A percentile compares a stretch with the other conserved stretches of the same genome.
These are phyloP conservation scores for Lepidium sativum DNA, from an alignment of 345 rosid species.

Conservation along the genomic window DNA sequence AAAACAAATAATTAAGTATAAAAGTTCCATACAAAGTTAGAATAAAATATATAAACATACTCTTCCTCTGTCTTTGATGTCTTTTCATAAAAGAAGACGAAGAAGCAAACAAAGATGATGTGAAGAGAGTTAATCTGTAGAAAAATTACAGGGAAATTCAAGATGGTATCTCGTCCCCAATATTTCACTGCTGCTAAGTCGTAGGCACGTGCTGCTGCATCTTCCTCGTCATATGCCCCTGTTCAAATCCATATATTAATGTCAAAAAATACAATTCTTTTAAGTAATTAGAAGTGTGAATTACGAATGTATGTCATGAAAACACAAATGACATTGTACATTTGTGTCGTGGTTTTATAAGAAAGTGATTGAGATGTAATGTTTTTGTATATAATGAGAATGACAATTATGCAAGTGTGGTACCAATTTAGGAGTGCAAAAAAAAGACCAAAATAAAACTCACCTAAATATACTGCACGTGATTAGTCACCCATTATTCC, in stretches of 20 bases:
- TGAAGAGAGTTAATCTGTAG: not conserved
- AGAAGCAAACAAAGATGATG: conserved; percentile 15
- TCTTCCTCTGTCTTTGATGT: not conserved
- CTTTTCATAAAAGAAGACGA: not conserved
- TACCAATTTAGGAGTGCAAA: conserved; percentile 15
- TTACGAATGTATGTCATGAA: too few species aligned
- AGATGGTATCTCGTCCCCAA: conserved; percentile 85
- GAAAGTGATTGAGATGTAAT: not conserved
- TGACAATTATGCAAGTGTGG: not conserved
- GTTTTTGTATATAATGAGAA: too few species aligned
- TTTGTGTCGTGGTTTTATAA: not conserved
- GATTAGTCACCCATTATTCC: conserved; percentile 29
- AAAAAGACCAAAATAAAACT: conserved; percentile 25
- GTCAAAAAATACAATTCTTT: not conserved
- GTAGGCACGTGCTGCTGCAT: conserved; percentile 89
- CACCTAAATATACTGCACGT: conserved; percentile 37
- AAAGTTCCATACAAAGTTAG: not conserved
- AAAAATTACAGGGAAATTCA: conserved; percentile 67
- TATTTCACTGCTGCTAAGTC: conserved; percentile 95
- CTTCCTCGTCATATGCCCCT: conserved; percentile 94
- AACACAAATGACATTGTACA: too few species aligned
- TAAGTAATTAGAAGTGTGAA: too few species aligned
- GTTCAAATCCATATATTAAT: not conserved
- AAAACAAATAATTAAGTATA: not conserved
- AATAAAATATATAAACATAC: not conserved